These are phyloP conservation scores for Monosporascus sp. DNA, from an alignment of 2,329 filamentous ascomycete species.

Conservation along the genomic window DNA sequence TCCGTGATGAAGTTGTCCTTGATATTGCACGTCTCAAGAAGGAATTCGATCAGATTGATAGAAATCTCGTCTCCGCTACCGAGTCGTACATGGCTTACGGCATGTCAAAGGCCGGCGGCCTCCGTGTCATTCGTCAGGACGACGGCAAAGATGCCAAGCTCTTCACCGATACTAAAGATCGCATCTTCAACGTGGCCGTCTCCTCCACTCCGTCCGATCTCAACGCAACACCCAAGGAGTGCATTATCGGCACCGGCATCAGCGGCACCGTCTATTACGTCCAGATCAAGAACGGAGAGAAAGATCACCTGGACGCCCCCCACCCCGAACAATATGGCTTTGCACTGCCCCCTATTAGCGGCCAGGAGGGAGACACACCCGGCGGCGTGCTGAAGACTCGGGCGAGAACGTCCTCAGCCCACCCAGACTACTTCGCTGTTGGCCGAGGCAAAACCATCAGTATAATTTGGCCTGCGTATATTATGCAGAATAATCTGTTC, in stretches of 20 bases:
- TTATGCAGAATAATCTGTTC: slow-evolving; percentile 58
- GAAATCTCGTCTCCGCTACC: slow-evolving; percentile 84
- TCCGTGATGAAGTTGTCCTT: slow-evolving; percentile 77
- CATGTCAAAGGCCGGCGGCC: slow-evolving; percentile 85
- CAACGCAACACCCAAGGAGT: slow-evolving; percentile 59
- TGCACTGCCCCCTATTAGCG: slow-evolving; percentile 78
- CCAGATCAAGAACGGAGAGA: slow-evolving; percentile 67
- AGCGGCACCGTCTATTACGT: slow-evolving; percentile 98
- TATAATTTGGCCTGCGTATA: slow-evolving; percentile 67
- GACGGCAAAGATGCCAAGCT: slow-evolving; percentile 88
- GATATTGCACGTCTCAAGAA: slow-evolving; percentile 95
- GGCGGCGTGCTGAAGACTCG: slow-evolving; percentile 94
- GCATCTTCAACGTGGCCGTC: slow-evolving; percentile 89
- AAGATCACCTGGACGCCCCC: slow-evolving; percentile 72
- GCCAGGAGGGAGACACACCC: slow-evolving; percentile 83
- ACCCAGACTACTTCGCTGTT: slow-evolving; percentile 91
- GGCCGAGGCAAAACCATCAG: slow-evolving; percentile 95
- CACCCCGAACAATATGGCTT: slow-evolving; percentile 82
- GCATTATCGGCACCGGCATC: slow-evolving; percentile 86
- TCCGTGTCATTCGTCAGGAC: slow-evolving; percentile 90
- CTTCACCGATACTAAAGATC: slow-evolving; percentile 85
- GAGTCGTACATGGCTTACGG: slow-evolving; percentile 91
- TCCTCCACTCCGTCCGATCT: slow-evolving; percentile 61
- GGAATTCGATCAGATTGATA: slow-evolving; percentile 95
- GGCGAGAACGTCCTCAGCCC: slow-evolving; percentile 80